Evolutionary conservation across 129 eudicot genomes (phyloP), one percentile per base, ranked within the genome.

Genomic region (Gnaphalium uliginosum): DNA sequence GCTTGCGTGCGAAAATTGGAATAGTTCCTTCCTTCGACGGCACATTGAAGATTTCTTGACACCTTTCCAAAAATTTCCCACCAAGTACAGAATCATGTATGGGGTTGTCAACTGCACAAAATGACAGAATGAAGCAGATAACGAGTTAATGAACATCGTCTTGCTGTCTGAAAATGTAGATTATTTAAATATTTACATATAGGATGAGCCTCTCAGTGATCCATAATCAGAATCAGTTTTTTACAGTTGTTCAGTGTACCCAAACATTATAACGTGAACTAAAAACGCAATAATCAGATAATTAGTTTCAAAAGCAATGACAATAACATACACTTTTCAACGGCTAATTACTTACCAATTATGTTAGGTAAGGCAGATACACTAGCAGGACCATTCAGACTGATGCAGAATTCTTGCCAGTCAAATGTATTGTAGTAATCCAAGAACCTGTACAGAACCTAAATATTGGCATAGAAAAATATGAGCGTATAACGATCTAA

Each of bases 401-500:
- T 86, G 68, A 95, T 33, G 80, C 97, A 83, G 25, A 81, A 86
- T 29, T 81, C 82, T 32, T 80, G 88, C 97, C 99, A 95, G 37
- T 91, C 89, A 76, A 95, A 95, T 33, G 74, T 75, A 81, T 94
- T 80, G 77, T 70, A 95, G 76, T 91, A 91, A 17, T 83, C 86
- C 82, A 95, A 79, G 84, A 95, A 95, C 67, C 82, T 77, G 69
- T 89, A 87, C 17, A 95, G 87, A 67, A 85, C 96, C 99, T 95
- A 73, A 29, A 79, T 43, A 22, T 32, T 50, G 35, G 35, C 32
- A 60, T 8, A 24, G 21, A 60, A 23, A 10, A 4, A 23, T 5
- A 43, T 43, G 18, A 43, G 51, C 51, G 4, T 43, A 43, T 43
- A 43, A 43, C 51, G 18, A 43, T 13, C 18, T 13, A 43, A 11